Evolutionary conservation across 768 basidiomycete species (phyloP).

Genomic region (Kwoniella botswanensis): DNA sequence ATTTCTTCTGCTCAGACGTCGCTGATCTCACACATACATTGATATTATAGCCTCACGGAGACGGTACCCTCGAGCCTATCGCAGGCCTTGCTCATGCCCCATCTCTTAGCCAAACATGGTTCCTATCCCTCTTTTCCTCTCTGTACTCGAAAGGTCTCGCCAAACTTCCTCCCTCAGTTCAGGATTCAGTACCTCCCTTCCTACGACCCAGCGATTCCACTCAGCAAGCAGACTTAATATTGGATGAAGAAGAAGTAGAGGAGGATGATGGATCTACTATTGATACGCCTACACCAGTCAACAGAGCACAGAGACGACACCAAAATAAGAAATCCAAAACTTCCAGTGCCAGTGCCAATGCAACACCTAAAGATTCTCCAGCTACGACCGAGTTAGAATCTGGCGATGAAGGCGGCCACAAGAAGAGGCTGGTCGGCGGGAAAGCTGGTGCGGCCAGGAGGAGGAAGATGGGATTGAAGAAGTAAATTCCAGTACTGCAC

Average conservation of each 20-base stretch:
- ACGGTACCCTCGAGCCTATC: conserved; percentile 41
- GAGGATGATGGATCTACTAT: conserved; percentile 18
- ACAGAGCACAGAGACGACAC: conserved; percentile 11
- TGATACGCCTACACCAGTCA: conserved; percentile 28
- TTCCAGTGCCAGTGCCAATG: conserved; percentile 3
- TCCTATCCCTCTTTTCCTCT: conserved; percentile 30
- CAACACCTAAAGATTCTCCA: conserved; percentile 28
- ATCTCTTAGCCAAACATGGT: conserved; percentile 42
- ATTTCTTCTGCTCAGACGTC: neutral
- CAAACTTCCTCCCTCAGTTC: conserved; percentile 34
- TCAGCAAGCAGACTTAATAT: neutral
- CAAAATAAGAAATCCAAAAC: conserved; percentile 5
- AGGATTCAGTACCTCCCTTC: conserved; percentile 35
- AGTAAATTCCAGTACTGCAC: conserved; percentile 13
- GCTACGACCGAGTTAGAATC: conserved; percentile 35
- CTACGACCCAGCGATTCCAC: conserved; percentile 13
- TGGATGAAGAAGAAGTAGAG: conserved; percentile 11
- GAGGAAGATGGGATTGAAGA: conserved; percentile 50
- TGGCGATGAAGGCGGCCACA: conserved; percentile 31
- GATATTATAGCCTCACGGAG: conserved; percentile 38
- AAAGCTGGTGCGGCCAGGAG: conserved; percentile 42
- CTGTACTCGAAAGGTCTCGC: conserved; percentile 12
- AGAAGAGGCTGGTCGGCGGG: conserved; percentile 42
- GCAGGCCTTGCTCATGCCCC: conserved; percentile 37
- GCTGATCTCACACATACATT: neutral